Base-by-base conservation (phyloP, 208 protist genomes). In the Vickermania ingenoplastis region DNA sequence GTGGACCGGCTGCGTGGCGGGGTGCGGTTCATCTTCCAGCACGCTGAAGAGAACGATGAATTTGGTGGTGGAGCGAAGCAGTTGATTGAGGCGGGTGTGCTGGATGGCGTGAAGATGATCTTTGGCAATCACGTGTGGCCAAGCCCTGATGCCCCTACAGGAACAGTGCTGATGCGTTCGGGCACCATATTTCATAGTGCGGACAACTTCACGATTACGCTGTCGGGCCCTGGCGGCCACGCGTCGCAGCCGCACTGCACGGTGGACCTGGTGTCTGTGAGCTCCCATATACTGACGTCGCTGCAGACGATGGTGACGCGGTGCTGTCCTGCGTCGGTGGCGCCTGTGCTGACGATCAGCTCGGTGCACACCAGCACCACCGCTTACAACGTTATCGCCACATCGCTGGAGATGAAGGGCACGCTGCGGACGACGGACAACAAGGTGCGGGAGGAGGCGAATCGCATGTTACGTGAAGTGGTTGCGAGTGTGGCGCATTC, bases 11-110 rank as follows among this genome's bases (percentile, higher is more conserved):
- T 84, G 57, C 54, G 68, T 24, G 79, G 77, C 54, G 83, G 79
- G 5, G 74, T 90, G 36, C 83, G 77, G 36, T 91, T 91, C 57
- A 65, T 86, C 11, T 84, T 84, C 56, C 79, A 84, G 65, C 79
- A 77, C 65, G 73, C 74, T 0, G 74, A 87, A 67, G 77, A 91
- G 65, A 66, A 74, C 29, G 54, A 56, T 41, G 69, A 79, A 11
- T 45, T n/a, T 17, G 36, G 17, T 7, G 72, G 79, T 52, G 83
- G 77, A 17, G 77, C 76, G 31, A 63, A 59, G 54, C 56, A 85
- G 53, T 49, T 86, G 55, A 71, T 85, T 3, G 50, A 69, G 53
- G 63, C 70, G 1, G 75, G 77, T 57, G 71, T 55, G 7, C 67
- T 82, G 65, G 59, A 86, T 11, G 75, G 68, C 22, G 75, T 82